Percentiles rank a stretch among this genome's conserved stretches.
These are phyloP conservation scores for Heritiera fomes DNA, from an alignment of 345 rosid genomes.

Conservation along the genomic window DNA sequence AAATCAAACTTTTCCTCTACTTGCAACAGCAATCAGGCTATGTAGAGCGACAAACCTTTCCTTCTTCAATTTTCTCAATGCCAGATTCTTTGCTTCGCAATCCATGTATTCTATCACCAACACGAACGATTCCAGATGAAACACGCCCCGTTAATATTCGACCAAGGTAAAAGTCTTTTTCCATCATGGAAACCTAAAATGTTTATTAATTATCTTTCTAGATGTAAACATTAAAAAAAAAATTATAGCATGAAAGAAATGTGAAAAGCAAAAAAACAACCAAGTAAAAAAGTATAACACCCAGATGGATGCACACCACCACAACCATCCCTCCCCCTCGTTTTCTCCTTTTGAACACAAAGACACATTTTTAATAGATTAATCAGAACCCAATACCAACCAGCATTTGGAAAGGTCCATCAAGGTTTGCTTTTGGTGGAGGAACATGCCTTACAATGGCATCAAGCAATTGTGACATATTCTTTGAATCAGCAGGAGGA, in stretches of 20 bases:
- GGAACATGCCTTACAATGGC: conserved; percentile 76
- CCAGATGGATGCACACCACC: neutral
- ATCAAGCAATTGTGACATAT: conserved; percentile 95
- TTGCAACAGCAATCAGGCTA: conserved; percentile 5
- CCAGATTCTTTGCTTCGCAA: conserved; percentile 62
- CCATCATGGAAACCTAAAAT: conserved; percentile 97
- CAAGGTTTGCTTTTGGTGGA: conserved; percentile 76
- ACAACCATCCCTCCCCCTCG: neutral
- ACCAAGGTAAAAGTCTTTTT: conserved; percentile 85
- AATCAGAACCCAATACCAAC: conserved; percentile 44
- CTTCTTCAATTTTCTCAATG: conserved; percentile 88
- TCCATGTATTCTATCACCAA: conserved; percentile 86
- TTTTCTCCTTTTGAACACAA: neutral
- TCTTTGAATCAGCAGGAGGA: conserved; percentile 67
- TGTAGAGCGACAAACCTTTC: conserved; percentile 58
- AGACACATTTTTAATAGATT: neutral
- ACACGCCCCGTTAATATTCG: conserved; percentile 92
- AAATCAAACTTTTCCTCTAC: conserved; percentile 3
- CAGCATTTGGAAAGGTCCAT: conserved; percentile 93
- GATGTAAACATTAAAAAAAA: neutral
- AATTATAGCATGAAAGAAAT: conserved; percentile 3
- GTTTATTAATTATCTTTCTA: conserved; percentile 21
- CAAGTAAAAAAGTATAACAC: neutral
- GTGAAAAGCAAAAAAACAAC: neutral
- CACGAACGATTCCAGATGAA: conserved; percentile 67